phyloP scores from a whole-genome alignment of 768 basidiomycete species.

The Bullera alba region DNA sequence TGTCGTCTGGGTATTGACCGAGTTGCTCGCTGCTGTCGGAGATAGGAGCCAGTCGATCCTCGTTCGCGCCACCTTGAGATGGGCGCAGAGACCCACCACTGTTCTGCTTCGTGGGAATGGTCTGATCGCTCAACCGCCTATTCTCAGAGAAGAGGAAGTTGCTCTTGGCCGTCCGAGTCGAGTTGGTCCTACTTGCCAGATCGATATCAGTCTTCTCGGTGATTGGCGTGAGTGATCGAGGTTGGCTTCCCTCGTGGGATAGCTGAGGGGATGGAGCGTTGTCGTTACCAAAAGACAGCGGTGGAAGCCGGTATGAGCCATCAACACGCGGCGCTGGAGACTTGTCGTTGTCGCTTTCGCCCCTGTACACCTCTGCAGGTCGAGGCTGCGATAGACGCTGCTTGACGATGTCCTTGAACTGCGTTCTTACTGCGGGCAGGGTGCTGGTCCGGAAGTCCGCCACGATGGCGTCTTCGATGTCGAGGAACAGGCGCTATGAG shows the following conservation, averaged over 20 bases:
- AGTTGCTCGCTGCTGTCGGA: constrained; percentile 18
- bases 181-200: constrained; percentile 34
- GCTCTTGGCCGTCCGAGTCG: constrained; percentile 22
- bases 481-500: constrained; percentile 73
- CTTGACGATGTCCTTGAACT: constrained; percentile 13
- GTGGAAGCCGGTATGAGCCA: constrained; percentile 35
- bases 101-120: constrained; percentile 18
- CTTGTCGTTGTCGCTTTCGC: constrained; percentile 11
- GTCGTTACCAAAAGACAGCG: constrained; percentile 31
- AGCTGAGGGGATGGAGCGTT: constrained; percentile 8
- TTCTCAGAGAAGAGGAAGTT: constrained; percentile 6
- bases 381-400: constrained; percentile 2
- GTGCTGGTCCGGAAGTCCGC: constrained; percentile 27
- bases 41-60: constrained; percentile 30
- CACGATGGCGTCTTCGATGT: constrained; percentile 67
- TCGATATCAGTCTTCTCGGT: constrained; percentile 52
- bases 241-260: constrained; percentile 10
- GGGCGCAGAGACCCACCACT: constrained; percentile 24
- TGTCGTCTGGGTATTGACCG: constrained; percentile 26
- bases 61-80: constrained; percentile 1
- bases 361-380: constrained; percentile 7
- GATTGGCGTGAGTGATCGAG: constrained; percentile 57
- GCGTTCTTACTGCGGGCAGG: constrained; percentile 20
- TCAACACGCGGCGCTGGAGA: constrained; percentile 10
- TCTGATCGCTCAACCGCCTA: constrained; percentile 12